These are phyloP conservation scores for Cordyceps tenuipes DNA, from an alignment of 2,329 filamentous ascomycete genomes.

Conservation along the genomic window DNA sequence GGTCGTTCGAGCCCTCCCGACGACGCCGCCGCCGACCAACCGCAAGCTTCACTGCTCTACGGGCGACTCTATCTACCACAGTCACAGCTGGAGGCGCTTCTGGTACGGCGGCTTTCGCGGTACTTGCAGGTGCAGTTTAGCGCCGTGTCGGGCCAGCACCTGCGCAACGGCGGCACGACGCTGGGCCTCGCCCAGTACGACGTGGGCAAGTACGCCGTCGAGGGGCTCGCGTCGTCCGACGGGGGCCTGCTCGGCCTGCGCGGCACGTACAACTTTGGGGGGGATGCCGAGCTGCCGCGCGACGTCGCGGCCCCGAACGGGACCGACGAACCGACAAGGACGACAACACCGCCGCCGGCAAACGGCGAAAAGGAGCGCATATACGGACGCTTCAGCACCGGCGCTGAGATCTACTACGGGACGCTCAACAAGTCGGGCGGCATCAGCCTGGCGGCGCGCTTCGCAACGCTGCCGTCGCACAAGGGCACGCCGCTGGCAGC, in stretches of 20 bases:
- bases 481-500: constrained; percentile 87
- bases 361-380: constrained; percentile 47
- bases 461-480: constrained; percentile 74
- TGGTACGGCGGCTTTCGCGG: constrained; percentile 69
- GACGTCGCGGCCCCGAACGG: not conserved
- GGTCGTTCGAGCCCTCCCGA: not conserved
- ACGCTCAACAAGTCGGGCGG: constrained; percentile 90
- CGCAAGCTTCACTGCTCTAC: constrained; percentile 56
- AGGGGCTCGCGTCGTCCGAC: constrained; percentile 88
- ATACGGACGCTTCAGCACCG: constrained; percentile 79
- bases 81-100: constrained; percentile 77
- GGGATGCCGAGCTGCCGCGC: constrained; percentile 43
- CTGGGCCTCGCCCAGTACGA: constrained; percentile 73
- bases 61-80: constrained; percentile 74
- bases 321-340: not conserved
- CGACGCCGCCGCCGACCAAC: constrained; percentile 13
- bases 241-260: constrained; percentile 80
- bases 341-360: not conserved
- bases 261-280: constrained; percentile 90
- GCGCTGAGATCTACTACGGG: constrained; percentile 92
- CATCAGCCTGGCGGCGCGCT: constrained; percentile 78
- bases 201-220: constrained; percentile 75
- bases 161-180: constrained; percentile 69
- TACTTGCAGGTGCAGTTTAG: constrained; percentile 73
- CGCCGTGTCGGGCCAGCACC: constrained; percentile 61